phyloP scores from a whole-genome alignment of 2,329 filamentous ascomycete species.

The Xylariales sp. region DNA sequence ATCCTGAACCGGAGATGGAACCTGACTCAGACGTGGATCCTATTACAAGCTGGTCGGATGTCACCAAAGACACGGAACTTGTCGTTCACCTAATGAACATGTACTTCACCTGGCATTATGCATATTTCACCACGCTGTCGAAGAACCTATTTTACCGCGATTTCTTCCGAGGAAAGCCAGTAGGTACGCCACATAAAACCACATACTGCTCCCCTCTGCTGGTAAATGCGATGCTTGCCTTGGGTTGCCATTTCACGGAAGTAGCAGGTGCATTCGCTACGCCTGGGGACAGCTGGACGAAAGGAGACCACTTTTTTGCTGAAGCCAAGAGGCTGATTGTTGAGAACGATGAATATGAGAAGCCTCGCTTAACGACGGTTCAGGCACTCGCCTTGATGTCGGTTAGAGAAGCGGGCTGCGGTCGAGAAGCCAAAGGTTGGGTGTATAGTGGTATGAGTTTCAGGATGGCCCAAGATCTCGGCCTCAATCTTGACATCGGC shows the following conservation, averaged over 20 bases:
- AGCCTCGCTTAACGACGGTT: constrained; percentile 80
- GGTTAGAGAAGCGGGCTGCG: constrained; percentile 90
- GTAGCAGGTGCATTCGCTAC: constrained; percentile 66
- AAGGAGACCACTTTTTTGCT: constrained; percentile 92
- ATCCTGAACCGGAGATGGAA: constrained; percentile 39
- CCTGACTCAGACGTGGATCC: constrained; percentile 58
- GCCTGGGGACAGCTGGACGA: constrained; percentile 72
- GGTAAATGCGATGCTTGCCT: constrained; percentile 88
- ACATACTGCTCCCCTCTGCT: constrained; percentile 84
- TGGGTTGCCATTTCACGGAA: constrained; percentile 90
- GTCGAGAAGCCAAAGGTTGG: constrained; percentile 92
- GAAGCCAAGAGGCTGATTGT: constrained; percentile 87
- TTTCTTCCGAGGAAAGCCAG: constrained; percentile 67
- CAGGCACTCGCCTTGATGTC: constrained; percentile 95
- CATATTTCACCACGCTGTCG: constrained; percentile 88
- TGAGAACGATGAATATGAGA: constrained; percentile 90
- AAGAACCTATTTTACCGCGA: constrained; percentile 83
- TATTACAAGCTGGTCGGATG: constrained; percentile 79
- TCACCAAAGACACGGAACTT: constrained; percentile 73
- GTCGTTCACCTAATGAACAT: constrained; percentile 88
- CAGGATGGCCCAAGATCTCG: constrained; percentile 92
- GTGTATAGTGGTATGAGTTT: constrained; percentile 98
- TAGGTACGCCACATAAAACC: constrained; percentile 46
- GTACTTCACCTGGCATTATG: constrained; percentile 98
- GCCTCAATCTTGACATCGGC: constrained; percentile 78